Evolutionary conservation across 2,329 filamentous ascomycete genomes (phyloP).

Genomic region (Penicillium frequentans): DNA sequence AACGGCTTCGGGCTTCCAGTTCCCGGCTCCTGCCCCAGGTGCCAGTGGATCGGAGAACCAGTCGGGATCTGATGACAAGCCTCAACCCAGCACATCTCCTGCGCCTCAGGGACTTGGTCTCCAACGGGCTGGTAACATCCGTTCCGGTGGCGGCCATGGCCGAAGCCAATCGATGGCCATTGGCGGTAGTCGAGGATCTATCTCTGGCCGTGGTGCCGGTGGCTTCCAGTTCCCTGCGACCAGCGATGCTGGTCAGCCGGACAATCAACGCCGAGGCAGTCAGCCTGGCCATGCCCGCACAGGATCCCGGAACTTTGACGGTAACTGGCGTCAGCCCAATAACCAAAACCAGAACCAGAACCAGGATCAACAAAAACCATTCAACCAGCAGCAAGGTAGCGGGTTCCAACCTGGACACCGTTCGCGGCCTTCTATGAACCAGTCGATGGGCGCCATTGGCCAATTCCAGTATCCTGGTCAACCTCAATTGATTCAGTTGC

Average conservation of each 20-base stretch:
- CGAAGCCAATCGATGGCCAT: slow-evolving; percentile 54
- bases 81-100: slow-evolving; percentile 44
- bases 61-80: slow-evolving; percentile 54
- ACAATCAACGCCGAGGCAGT: slow-evolving; percentile 75
- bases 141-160: slow-evolving; percentile 68
- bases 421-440: slow-evolving; percentile 77
- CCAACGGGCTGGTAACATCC: slow-evolving; percentile 78
- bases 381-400: slow-evolving; percentile 58
- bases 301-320: slow-evolving; percentile 90
- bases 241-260: slow-evolving; percentile 53
- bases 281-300: slow-evolving; percentile 73
- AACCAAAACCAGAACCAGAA: slow-evolving; percentile 36
- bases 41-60: slow-evolving; percentile 54
- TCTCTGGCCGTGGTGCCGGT: slow-evolving; percentile 64
- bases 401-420: slow-evolving; percentile 93
- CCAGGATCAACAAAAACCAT: slow-evolving; percentile 57
- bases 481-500: slow-evolving; percentile 82
- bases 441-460: slow-evolving; percentile 79
- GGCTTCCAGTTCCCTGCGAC: slow-evolving; percentile 69
- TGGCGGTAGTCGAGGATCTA: slow-evolving; percentile 65
- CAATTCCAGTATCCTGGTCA: slow-evolving; percentile 88
- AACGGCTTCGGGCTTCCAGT: slow-evolving; percentile 91
- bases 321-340: slow-evolving; percentile 91
- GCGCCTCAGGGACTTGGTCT: slow-evolving; percentile 63
- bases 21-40: slow-evolving; percentile 72